Conservation (phyloP, 2,329 filamentous ascomycete genomes). For the Neobulgaria alba region DNA sequence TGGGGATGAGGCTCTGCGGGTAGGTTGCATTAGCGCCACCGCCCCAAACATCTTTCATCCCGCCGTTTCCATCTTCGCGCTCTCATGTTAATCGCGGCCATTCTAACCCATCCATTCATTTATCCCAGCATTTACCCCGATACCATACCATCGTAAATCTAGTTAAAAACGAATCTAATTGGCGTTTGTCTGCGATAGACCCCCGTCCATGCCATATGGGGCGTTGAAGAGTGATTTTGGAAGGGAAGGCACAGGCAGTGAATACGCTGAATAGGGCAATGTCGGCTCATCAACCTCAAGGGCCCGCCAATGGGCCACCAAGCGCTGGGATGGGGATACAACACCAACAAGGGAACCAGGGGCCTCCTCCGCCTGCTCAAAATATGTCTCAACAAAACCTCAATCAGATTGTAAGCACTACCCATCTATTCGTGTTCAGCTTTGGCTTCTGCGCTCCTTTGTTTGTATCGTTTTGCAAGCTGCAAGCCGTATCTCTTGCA, state of each 20-base stretch:
- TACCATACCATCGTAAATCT: too few species aligned
- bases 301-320: slow-evolving; percentile 38
- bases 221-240: background rate
- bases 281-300: slow-evolving; percentile 35
- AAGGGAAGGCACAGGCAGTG: background rate
- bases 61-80: background rate
- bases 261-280: too few species aligned
- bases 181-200: too few species aligned
- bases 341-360: slow-evolving; percentile 37
- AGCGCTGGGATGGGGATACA: slow-evolving; percentile 36
- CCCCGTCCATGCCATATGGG: background rate
- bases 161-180: too few species aligned
- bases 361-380: slow-evolving; percentile 37
- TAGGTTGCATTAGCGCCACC: slow-evolving; percentile 18
- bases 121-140: too few species aligned
- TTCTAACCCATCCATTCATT: too few species aligned
- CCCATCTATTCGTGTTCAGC: slow-evolving; percentile 1
- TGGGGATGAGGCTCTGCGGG: slow-evolving; percentile 25
- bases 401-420: slow-evolving; percentile 81
- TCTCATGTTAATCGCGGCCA: too few species aligned
- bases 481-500: too few species aligned
- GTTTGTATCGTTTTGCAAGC: too few species aligned
- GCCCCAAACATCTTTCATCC: background rate
- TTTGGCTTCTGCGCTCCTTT: background rate
- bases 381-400: slow-evolving; percentile 77